Percentiles rank a stretch among this genome's conserved stretches.
Evolutionary conservation across 345 rosid genomes (phyloP).

Genomic region (Rhizophora apiculata): DNA sequence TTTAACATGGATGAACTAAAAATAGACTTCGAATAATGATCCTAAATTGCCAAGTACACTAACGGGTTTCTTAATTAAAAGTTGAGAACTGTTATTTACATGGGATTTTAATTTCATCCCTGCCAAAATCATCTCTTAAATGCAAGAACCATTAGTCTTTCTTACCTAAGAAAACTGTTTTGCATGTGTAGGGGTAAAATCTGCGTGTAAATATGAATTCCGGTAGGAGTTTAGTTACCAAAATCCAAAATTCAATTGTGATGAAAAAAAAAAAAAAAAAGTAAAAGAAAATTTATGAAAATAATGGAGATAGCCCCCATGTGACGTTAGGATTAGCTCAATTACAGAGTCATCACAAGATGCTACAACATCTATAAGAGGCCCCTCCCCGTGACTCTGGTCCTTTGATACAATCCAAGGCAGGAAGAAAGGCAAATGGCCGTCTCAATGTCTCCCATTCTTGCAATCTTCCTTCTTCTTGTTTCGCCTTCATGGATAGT

Average conservation of each 20-base stretch:
- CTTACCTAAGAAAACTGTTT: no score
- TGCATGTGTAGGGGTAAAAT: no score
- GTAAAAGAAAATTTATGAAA: neutral
- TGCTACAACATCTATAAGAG: slow-evolving; percentile 6
- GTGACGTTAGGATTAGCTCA: slow-evolving; percentile 28
- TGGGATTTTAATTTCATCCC: no score
- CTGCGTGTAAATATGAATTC: no score
- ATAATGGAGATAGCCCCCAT: neutral
- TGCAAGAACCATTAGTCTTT: no score
- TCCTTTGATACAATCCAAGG: slow-evolving; percentile 8
- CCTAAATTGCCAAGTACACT: no score
- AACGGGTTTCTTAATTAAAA: no score
- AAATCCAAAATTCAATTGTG: neutral
- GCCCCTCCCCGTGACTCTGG: neutral
- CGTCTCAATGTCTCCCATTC: neutral
- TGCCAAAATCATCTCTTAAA: no score
- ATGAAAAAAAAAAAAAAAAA: no score
- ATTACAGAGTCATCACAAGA: slow-evolving; percentile 17
- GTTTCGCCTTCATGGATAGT: neutral
- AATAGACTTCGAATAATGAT: no score
- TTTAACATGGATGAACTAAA: no score
- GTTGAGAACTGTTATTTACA: no score
- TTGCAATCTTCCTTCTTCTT: slow-evolving; percentile 18
- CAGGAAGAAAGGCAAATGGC: slow-evolving; percentile 23
- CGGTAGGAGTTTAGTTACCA: neutral